Conservation (phyloP, 192 early-diverging fungal species). For the Backusella parvicylindrica region DNA sequence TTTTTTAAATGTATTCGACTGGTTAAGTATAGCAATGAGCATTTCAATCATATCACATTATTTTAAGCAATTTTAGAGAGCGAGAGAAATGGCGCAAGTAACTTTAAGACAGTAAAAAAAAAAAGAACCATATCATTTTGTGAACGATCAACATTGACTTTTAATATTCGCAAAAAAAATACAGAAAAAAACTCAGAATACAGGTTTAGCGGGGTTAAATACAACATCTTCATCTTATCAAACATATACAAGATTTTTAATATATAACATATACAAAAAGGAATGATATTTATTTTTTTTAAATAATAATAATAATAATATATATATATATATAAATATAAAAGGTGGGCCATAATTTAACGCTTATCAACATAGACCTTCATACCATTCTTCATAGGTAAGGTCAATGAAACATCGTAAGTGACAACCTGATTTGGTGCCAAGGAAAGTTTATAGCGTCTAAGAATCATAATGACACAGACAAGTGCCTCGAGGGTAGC, state of each 20-base stretch:
- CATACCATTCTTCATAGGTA: slow-evolving; percentile 33
- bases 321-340: background rate
- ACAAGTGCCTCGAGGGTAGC: slow-evolving; percentile 44
- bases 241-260: background rate
- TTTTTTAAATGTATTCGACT: no score
- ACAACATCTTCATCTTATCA: background rate
- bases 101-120: no score
- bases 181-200: background rate
- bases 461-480: slow-evolving; percentile 33
- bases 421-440: slow-evolving; percentile 30
- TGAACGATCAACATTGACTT: no score
- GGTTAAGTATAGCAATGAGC: no score
- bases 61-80: no score
- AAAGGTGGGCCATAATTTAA: background rate
- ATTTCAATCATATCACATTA: no score
- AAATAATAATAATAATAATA: background rate
- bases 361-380: slow-evolving; percentile 25
- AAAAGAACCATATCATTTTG: no score
- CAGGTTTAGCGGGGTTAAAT: background rate
- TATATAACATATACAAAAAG: background rate
- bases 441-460: slow-evolving; percentile 34
- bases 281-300: background rate
- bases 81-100: no score
- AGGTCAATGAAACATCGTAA: slow-evolving; percentile 17
- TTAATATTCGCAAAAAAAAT: no score